phyloP scores from a whole-genome alignment of 192 early-diverging fungal species.

The Chytriomyces sp. region DNA sequence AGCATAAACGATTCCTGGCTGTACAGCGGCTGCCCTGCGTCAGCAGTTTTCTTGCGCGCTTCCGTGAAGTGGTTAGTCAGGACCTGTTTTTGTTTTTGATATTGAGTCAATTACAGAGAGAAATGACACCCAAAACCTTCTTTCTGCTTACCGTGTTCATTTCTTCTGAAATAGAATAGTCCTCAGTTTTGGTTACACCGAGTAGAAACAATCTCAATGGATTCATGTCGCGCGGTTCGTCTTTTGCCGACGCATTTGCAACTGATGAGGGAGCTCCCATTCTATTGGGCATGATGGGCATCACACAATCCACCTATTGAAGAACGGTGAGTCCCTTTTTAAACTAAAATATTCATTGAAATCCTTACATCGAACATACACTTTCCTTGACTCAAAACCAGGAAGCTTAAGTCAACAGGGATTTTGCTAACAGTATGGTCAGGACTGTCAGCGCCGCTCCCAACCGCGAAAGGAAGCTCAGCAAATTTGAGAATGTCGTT shows the following conservation, averaged over 20 bases:
- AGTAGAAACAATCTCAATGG: constrained; percentile 15
- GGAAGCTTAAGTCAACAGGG: constrained; percentile 23
- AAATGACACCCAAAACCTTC: not conserved
- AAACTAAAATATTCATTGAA: not conserved
- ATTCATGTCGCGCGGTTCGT: not conserved
- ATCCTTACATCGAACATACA: constrained; percentile 44
- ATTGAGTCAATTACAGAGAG: not conserved
- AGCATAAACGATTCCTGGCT: constrained; percentile 30
- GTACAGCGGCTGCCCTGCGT: constrained; percentile 10
- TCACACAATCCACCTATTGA: not conserved
- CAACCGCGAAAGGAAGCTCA: constrained; percentile 43
- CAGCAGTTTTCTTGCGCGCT: constrained; percentile 15
- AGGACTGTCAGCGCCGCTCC: constrained; percentile 30
- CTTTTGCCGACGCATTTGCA: not conserved
- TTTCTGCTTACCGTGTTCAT: constrained; percentile 18
- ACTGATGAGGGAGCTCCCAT: not conserved
- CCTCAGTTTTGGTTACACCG: not conserved
- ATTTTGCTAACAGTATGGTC: constrained; percentile 34
- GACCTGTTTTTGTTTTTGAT: not conserved
- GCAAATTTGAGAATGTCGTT: constrained; percentile 33
- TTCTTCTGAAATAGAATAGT: constrained; percentile 28
- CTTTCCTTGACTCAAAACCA: constrained; percentile 38
- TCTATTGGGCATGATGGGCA: not conserved
- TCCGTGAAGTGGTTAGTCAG: constrained; percentile 11
- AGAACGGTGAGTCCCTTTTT: not conserved